These are phyloP conservation scores for Ilyonectria sp. DNA, from an alignment of 2,329 filamentous ascomycete genomes.

Conservation along the genomic window DNA sequence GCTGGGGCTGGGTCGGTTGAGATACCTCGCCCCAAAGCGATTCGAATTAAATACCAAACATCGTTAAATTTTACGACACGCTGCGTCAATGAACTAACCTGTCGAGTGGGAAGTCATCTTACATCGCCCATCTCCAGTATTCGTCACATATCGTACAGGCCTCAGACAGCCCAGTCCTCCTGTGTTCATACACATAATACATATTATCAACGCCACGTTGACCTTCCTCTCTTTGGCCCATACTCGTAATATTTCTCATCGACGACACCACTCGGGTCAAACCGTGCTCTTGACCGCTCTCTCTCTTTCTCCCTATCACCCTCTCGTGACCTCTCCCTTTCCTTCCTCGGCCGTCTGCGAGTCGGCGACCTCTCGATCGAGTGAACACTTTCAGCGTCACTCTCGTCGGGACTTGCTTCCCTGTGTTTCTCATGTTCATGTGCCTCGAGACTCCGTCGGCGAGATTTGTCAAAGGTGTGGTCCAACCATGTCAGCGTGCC, in stretches of 20 bases:
- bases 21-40: not conserved
- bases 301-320: not conserved
- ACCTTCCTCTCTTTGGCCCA: constrained; percentile 17
- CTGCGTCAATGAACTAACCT: not conserved
- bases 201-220: not conserved
- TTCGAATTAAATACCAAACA: not conserved
- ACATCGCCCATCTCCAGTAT: not conserved
- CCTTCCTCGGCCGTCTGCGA: not conserved
- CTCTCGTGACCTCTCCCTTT: not conserved
- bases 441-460: constrained; percentile 5
- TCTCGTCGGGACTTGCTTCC: not conserved
- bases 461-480: constrained; percentile 52
- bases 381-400: not conserved
- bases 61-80: not conserved
- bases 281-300: not conserved
- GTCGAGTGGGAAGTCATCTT: not conserved
- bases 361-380: not conserved
- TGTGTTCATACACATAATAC: not conserved
- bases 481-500: constrained; percentile 56
- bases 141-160: not conserved
- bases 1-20: not conserved
- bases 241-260: constrained; percentile 33
- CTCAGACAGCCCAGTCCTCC: no score
- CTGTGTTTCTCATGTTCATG: constrained; percentile 25
- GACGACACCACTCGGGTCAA: not conserved